phyloP scores from a whole-genome alignment of 306 rosid genomes.

The Phaseolus lunatus region DNA sequence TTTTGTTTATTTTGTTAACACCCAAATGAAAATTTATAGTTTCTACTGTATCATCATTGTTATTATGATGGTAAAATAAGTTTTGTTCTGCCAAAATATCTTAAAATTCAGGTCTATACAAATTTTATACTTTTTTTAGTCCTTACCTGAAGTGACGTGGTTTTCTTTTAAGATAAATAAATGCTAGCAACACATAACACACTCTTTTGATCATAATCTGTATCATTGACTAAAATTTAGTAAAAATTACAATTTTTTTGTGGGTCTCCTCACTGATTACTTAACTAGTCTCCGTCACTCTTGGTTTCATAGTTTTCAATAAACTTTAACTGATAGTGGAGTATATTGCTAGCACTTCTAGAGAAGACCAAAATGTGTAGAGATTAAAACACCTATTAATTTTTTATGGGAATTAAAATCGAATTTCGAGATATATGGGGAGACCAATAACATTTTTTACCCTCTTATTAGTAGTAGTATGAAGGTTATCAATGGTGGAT shows the following conservation, averaged over 20 bases:
- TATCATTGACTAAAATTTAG: no score
- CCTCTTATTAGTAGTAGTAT: neutral
- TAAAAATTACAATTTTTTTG: neutral
- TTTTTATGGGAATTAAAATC: neutral
- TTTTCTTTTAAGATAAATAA: neutral
- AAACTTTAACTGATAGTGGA: no score
- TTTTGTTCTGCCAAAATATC: neutral
- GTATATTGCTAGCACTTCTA: neutral
- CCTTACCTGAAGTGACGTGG: neutral
- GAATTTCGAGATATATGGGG: neutral
- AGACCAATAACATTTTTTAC: neutral
- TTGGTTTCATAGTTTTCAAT: neutral
- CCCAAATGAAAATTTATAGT: slow-evolving; percentile 1
- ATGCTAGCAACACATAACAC: neutral
- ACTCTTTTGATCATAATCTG: neutral
- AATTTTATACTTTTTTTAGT: neutral
- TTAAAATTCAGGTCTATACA: no score
- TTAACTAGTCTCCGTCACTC: neutral
- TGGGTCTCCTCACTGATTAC: neutral
- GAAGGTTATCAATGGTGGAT: neutral
- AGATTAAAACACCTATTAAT: neutral
- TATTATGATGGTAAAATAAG: neutral
- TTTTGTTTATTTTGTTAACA: slow-evolving; percentile 26
- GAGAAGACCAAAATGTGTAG: neutral
- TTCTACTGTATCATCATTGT: neutral